These are phyloP conservation scores for Cornus controversa DNA, from an alignment of 148 eudicot species.

Conservation along the genomic window DNA sequence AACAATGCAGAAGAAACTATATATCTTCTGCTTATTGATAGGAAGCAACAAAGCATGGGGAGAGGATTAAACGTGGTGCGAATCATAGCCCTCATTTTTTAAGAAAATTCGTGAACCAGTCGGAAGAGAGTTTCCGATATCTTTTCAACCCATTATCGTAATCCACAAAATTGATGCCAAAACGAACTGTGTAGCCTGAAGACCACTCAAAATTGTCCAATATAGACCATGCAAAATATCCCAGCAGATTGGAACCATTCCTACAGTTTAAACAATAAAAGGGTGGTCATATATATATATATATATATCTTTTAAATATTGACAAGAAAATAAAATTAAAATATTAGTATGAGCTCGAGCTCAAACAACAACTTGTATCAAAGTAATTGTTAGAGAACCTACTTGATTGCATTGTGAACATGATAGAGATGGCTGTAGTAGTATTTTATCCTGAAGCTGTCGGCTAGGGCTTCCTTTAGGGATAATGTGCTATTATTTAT, in stretches of 20 bases:
- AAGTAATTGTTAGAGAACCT: constrained; percentile 1
- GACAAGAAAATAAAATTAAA: too few species aligned
- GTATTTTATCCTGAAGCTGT: constrained; percentile 37
- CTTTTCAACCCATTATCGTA: constrained; percentile 5
- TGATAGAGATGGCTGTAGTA: constrained; percentile 44
- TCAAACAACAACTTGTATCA: too few species aligned
- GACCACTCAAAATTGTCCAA: constrained; percentile 15
- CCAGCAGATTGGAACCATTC: background rate
- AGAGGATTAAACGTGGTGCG: too few species aligned
- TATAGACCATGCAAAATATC: constrained; percentile 17
- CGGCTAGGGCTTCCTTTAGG: constrained; percentile 28
- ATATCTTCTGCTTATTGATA: too few species aligned
- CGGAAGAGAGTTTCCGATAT: background rate
- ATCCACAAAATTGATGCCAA: constrained; percentile 14
- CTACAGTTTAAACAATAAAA: background rate
- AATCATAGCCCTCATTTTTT: background rate
- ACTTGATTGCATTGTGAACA: constrained; percentile 40
- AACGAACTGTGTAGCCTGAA: constrained; percentile 11
- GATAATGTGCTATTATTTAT: constrained; percentile 26
- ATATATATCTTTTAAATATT: too few species aligned
- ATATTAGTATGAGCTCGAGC: background rate
- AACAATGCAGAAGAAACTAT: too few species aligned
- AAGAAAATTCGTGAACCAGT: constrained; percentile 7
- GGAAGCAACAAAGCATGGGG: too few species aligned
- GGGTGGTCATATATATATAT: too few species aligned